phyloP scores from a whole-genome alignment of 306 rosid species.

The Cicer arietinum region DNA sequence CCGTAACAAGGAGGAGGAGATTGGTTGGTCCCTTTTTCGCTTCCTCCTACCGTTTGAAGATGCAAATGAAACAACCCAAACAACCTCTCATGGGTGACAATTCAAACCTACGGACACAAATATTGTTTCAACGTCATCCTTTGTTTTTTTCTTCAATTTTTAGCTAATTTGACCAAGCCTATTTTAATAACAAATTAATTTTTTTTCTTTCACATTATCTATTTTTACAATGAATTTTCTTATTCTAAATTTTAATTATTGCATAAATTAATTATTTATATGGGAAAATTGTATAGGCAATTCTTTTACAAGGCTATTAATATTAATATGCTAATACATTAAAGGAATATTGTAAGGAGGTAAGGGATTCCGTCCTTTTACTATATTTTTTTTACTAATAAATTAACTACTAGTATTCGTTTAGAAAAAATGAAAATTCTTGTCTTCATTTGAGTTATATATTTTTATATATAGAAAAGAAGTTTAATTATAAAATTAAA shows the following conservation, averaged over 20 bases:
- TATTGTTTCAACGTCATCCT: conserved; percentile 18
- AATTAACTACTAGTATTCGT: too few relatives aligned
- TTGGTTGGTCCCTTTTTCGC: not conserved
- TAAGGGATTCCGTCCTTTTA: too few relatives aligned
- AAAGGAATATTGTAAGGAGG: too few relatives aligned
- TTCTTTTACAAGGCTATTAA: too few relatives aligned
- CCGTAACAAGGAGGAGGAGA: conserved; percentile 5
- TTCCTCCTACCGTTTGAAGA: not conserved
- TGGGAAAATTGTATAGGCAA: not conserved
- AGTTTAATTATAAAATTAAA: too few relatives aligned
- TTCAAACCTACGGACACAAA: conserved; percentile 32
- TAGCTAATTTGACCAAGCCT: conserved; percentile 37
- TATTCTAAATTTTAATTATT: not conserved
- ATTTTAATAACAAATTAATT: not conserved
- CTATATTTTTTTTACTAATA: too few relatives aligned
- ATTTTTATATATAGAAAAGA: too few relatives aligned
- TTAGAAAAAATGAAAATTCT: too few relatives aligned
- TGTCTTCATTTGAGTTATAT: too few relatives aligned
- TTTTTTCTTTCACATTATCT: not conserved
- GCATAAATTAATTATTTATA: not conserved
- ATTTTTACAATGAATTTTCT: not conserved
- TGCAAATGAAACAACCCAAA: conserved; percentile 30
- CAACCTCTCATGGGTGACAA: not conserved
- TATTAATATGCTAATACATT: too few relatives aligned
- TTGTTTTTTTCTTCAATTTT: conserved; percentile 22